Evolutionary conservation across 202 grass and related monocot genomes (phyloP).

Genomic region (Carex sylvatica): DNA sequence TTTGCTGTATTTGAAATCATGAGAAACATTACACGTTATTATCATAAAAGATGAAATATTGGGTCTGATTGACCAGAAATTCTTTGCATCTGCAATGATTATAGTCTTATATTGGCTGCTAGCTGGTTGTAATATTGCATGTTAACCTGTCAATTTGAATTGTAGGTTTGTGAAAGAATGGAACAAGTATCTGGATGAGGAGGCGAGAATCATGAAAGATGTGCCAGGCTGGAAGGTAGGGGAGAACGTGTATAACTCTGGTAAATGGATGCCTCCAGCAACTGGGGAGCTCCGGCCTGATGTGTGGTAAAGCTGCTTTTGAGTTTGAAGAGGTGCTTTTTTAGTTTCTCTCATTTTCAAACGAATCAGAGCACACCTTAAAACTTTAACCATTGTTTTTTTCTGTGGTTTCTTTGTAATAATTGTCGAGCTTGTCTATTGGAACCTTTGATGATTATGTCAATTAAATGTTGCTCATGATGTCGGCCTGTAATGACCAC

Average conservation of each 20-base stretch:
- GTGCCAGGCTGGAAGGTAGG: constrained; percentile 99
- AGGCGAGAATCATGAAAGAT: constrained; percentile 89
- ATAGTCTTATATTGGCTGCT: background rate
- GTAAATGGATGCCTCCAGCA: constrained; percentile 91
- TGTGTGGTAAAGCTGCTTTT: constrained; percentile 53
- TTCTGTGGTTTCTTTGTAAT: constrained; percentile 13
- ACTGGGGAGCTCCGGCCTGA: constrained; percentile 88
- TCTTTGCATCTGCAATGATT: background rate
- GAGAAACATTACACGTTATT: background rate
- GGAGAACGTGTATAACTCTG: constrained; percentile 77
- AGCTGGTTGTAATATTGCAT: background rate
- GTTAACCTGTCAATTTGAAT: background rate
- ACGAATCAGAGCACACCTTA: constrained; percentile 1
- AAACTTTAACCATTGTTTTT: background rate
- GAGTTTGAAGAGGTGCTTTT: background rate
- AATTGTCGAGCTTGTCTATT: constrained; percentile 21
- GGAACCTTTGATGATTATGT: constrained; percentile 2
- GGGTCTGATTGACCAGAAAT: background rate
- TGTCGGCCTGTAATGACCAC: background rate
- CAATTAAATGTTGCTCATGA: background rate
- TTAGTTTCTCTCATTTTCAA: background rate
- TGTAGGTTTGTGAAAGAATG: constrained; percentile 94
- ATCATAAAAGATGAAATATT: background rate
- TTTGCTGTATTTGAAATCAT: background rate
- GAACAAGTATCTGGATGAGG: constrained; percentile 89